Evolutionary conservation across 2,329 filamentous ascomycete species (phyloP).

Genomic region (Aspergillus costaricaensis): DNA sequence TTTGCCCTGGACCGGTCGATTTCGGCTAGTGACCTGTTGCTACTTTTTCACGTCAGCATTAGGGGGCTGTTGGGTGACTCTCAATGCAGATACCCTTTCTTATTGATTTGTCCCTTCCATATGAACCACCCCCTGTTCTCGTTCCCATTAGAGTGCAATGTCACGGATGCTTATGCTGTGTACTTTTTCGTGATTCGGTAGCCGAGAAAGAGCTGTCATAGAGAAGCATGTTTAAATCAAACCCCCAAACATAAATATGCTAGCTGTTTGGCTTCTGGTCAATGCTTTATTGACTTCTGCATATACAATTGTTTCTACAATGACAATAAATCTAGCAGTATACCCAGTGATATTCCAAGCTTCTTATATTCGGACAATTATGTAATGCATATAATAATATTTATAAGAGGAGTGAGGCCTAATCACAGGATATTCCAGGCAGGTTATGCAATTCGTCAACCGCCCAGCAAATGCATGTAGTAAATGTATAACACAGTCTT

Average conservation of each 20-base stretch:
- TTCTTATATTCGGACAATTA: background rate
- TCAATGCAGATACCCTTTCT: slow-evolving; percentile 1
- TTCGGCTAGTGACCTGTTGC: background rate
- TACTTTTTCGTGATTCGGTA: background rate
- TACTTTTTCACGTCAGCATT: slow-evolving; percentile 9
- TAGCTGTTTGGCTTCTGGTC: too few species aligned
- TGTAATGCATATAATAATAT: background rate
- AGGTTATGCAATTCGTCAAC: background rate
- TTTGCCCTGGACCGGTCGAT: background rate
- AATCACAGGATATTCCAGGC: background rate
- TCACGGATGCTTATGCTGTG: background rate
- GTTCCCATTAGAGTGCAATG: background rate
- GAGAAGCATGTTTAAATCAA: background rate
- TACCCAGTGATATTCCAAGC: background rate
- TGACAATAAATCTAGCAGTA: background rate
- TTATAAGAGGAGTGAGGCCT: slow-evolving; percentile 2
- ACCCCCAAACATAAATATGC: too few species aligned
- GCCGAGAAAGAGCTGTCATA: background rate
- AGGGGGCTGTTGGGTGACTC: slow-evolving; percentile 11
- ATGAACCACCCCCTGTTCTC: too few species aligned
- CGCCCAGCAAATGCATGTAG: background rate
- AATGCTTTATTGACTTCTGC: background rate
- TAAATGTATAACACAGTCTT: slow-evolving; percentile 4
- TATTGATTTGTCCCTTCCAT: background rate
- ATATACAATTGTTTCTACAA: background rate